Conservation (phyloP, 257 asterid species). For the Solanum lycopersicoides region DNA sequence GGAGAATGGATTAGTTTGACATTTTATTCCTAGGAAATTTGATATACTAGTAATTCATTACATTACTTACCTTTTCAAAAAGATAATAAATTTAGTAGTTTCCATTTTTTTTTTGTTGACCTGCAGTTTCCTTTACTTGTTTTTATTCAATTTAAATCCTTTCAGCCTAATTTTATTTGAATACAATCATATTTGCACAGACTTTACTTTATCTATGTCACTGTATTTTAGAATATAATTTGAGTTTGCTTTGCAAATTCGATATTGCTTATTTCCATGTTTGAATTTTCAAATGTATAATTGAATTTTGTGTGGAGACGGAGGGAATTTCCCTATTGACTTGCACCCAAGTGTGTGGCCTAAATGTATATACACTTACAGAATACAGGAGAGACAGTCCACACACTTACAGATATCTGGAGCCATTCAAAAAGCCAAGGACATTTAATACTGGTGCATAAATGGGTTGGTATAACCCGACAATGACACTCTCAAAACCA, state of each 20-base stretch:
- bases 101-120: not conserved
- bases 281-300: not conserved
- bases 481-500: not conserved
- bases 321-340: not conserved
- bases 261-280: not conserved
- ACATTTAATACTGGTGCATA: not conserved
- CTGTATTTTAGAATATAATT: not conserved
- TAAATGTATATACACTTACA: not conserved
- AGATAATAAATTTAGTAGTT: not conserved
- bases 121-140: not conserved
- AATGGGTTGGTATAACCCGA: not conserved
- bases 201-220: not conserved
- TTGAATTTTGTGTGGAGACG: not conserved
- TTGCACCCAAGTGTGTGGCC: not conserved
- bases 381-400: not conserved
- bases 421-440: not conserved
- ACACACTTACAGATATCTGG: not conserved
- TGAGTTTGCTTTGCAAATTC: not conserved
- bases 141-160: not conserved
- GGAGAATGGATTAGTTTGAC: not conserved
- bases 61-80: not conserved
- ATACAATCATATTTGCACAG: not conserved
- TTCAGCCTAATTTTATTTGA: not conserved
- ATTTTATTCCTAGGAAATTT: not conserved
- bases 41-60: not conserved